A percentile compares a stretch with the other conserved stretches of the same genome.
Evolutionary conservation across 352 stramenopile genomes (phyloP).

Genomic region (Pythium aphanidermatum): DNA sequence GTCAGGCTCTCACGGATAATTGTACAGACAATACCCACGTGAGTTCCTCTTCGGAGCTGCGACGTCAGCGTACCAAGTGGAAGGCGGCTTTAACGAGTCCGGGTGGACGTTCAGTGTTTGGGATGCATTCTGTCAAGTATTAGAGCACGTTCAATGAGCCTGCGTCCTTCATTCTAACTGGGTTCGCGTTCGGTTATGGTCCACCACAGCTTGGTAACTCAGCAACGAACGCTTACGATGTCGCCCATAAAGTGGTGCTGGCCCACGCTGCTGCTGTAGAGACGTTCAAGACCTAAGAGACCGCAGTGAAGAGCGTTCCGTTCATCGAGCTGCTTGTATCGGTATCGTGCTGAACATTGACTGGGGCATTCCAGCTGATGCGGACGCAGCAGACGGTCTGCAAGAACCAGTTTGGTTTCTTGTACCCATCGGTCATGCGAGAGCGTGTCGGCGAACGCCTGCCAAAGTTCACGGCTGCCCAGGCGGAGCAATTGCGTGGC

Average conservation of each 20-base stretch:
- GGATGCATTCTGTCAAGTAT: slow-evolving; percentile 92
- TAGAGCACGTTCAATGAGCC: slow-evolving; percentile 97
- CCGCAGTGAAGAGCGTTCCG: slow-evolving; percentile 23
- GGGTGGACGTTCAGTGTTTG: slow-evolving; percentile 87
- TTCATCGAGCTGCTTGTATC: slow-evolving; percentile 66
- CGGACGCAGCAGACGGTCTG: too few relatives aligned
- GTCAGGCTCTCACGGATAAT: too few relatives aligned
- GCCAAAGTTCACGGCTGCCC: slow-evolving; percentile 76
- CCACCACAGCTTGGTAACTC: slow-evolving; percentile 30
- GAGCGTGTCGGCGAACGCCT: slow-evolving; percentile 67
- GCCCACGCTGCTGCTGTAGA: slow-evolving; percentile 84
- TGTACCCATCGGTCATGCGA: slow-evolving; percentile 90
- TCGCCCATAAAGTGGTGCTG: slow-evolving; percentile 88
- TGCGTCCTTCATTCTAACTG: slow-evolving; percentile 79
- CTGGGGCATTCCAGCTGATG: slow-evolving; percentile 53
- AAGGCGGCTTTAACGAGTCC: slow-evolving; percentile 83
- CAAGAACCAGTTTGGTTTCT: slow-evolving; percentile 87
- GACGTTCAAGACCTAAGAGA: slow-evolving; percentile 82
- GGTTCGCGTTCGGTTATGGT: slow-evolving; percentile 73
- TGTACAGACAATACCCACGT: too few relatives aligned
- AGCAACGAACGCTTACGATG: slow-evolving; percentile 39
- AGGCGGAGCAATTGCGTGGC: slow-evolving; percentile 66
- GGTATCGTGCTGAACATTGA: slow-evolving; percentile 91
- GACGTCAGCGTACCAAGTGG: slow-evolving; percentile 92
- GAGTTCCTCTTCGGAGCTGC: slow-evolving; percentile 86